A percentile compares a stretch with the other conserved stretches of the same genome.
phyloP scores from a whole-genome alignment of 345 rosid genomes.

The Raphanus sativus region DNA sequence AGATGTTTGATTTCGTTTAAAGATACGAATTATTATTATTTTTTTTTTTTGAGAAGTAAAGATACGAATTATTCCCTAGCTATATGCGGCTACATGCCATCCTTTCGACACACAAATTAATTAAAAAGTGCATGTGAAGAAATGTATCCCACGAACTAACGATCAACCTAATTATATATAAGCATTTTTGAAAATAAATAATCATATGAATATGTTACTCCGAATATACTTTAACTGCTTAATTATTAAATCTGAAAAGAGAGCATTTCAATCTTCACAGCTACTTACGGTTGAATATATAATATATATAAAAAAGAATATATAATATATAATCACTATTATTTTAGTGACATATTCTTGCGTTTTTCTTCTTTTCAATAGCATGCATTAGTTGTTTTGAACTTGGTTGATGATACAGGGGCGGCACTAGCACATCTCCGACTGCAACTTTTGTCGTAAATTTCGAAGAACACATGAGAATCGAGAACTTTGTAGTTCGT shows the following conservation, averaged over 20 bases:
- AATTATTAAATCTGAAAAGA: background rate
- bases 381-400: background rate
- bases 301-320: no score
- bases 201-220: conserved; percentile 2
- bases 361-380: background rate
- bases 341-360: background rate
- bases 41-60: no score
- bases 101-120: background rate
- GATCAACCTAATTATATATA: background rate
- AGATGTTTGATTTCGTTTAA: conserved; percentile 15
- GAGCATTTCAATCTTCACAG: no score
- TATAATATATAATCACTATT: no score
- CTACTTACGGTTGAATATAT: no score
- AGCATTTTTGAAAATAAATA: background rate
- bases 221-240: background rate
- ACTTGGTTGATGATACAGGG: background rate
- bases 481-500: background rate
- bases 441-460: background rate
- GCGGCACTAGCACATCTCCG: background rate
- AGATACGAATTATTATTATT: conserved; percentile 23
- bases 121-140: conserved; percentile 4
- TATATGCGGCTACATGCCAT: conserved; percentile 7
- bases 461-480: background rate
- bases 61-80: conserved; percentile 11
- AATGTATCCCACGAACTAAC: conserved; percentile 22